These are phyloP conservation scores for Corynespora cassiicola DNA, from an alignment of 2,329 filamentous ascomycete genomes.

Conservation along the genomic window DNA sequence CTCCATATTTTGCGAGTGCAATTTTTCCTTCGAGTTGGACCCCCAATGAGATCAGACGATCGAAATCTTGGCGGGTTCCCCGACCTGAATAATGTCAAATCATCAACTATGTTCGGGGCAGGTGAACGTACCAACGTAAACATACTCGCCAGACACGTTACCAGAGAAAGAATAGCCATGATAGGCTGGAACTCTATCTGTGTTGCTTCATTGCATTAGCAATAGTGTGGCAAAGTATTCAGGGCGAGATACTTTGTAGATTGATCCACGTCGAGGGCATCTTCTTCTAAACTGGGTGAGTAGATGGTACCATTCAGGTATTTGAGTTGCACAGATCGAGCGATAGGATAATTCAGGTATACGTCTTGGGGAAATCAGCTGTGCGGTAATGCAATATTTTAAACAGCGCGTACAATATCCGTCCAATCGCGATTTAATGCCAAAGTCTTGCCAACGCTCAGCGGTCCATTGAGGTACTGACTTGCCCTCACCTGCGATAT, in stretches of 20 bases:
- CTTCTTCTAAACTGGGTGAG: no score
- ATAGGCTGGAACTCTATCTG: not conserved
- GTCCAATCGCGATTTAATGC: constrained; percentile 43
- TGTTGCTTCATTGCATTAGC: no score
- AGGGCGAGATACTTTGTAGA: constrained; percentile 21
- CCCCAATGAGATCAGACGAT: constrained; percentile 42
- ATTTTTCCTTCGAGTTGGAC: constrained; percentile 52
- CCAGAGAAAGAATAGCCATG: not conserved
- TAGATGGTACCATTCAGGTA: no score
- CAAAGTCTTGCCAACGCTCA: constrained; percentile 42
- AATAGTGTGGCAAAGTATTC: no score
- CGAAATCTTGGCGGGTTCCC: constrained; percentile 25
- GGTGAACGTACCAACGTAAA: not conserved
- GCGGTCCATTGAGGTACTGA: constrained; percentile 50
- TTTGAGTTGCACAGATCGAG: no score
- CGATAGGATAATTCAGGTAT: no score
- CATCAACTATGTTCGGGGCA: no score
- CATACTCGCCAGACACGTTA: not conserved
- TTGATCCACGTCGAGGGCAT: constrained; percentile 27
- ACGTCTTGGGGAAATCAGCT: no score
- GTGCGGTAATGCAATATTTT: no score
- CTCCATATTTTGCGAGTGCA: constrained; percentile 48
- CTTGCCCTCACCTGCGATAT: constrained; percentile 41
- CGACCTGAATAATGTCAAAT: no score
- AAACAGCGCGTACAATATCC: constrained; percentile 37